These are phyloP conservation scores for Phlegmacium glaucopus DNA, from an alignment of 768 basidiomycete species.

Conservation along the genomic window DNA sequence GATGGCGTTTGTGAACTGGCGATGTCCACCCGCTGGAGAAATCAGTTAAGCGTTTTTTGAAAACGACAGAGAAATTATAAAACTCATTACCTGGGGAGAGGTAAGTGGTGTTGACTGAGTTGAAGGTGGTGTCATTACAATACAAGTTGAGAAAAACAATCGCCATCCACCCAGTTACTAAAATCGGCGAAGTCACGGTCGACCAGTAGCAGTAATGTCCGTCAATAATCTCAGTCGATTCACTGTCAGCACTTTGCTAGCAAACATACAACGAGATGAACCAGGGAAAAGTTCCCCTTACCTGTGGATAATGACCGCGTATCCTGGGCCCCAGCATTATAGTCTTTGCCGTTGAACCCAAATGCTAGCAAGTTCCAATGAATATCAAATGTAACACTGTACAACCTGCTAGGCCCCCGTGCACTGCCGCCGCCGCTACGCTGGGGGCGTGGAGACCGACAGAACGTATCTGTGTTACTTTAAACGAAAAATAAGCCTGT, in stretches of 20 bases:
- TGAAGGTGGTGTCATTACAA: slow-evolving; percentile 45
- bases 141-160: neutral
- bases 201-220: slow-evolving; percentile 69
- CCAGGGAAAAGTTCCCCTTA: neutral
- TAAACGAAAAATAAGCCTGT: neutral
- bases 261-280: slow-evolving; percentile 34
- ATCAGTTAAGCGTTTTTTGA: neutral
- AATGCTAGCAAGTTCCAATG: slow-evolving; percentile 85
- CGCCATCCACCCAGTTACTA: neutral
- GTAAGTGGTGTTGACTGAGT: slow-evolving; percentile 61
- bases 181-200: slow-evolving; percentile 61
- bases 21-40: neutral
- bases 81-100: slow-evolving; percentile 52
- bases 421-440: slow-evolving; percentile 14
- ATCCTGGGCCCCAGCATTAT: slow-evolving; percentile 68
- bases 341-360: slow-evolving; percentile 81
- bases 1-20: slow-evolving; percentile 77
- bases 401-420: slow-evolving; percentile 41
- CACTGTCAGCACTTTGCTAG: neutral
- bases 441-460: slow-evolving; percentile 11
- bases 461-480: too few relatives aligned
- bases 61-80: neutral
- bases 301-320: slow-evolving; percentile 48
- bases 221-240: slow-evolving; percentile 40
- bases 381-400: slow-evolving; percentile 74